Conservation (phyloP, 345 rosid species). For the Eucalyptus microcorys region DNA sequence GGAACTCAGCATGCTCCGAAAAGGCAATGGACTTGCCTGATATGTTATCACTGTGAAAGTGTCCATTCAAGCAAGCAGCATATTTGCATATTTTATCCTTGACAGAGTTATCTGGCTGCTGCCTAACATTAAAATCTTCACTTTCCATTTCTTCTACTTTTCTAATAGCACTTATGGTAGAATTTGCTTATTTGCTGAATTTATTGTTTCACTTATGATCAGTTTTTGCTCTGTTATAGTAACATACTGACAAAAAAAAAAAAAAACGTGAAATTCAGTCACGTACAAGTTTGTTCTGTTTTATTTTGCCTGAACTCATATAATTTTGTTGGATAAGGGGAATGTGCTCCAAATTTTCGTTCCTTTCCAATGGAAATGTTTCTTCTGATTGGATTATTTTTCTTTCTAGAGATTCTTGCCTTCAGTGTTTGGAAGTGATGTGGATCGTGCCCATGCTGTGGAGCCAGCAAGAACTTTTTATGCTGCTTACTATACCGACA, state of each 20-base stretch:
- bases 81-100: neutral
- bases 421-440: neutral
- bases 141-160: neutral
- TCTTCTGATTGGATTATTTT: neutral
- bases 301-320: neutral
- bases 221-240: neutral
- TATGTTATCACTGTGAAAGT: neutral
- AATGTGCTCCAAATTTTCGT: neutral
- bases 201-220: neutral
- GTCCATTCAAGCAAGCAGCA: neutral
- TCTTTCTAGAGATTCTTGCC: neutral
- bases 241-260: neutral
- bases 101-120: neutral
- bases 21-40: neutral
- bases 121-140: neutral
- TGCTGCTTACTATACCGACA: neutral
- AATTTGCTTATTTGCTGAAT: neutral
- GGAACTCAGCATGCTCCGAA: neutral
- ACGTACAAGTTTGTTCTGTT: neutral
- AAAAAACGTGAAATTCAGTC: neutral
- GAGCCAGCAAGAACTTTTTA: neutral
- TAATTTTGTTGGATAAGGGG: neutral
- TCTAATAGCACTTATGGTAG: neutral
- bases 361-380: neutral
- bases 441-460: neutral